Conservation (phyloP, 345 rosid species). For the Acer yangbiense region DNA sequence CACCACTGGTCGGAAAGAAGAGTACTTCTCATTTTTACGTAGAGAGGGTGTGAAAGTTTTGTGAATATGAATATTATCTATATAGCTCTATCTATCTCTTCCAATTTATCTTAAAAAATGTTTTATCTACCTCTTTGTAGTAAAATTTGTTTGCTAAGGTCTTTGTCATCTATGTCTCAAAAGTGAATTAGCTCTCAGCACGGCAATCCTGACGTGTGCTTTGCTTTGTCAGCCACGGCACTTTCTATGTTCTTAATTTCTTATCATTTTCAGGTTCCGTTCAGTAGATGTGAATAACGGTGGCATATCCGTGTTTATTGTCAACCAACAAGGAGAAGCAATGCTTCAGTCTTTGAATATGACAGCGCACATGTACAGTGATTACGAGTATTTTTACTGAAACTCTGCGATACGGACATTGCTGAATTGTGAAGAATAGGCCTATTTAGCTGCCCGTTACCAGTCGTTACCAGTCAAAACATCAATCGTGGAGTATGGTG, state of each 20-base stretch:
- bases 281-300: slow-evolving; percentile 63
- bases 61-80: not conserved
- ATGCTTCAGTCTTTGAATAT: slow-evolving; percentile 62
- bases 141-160: not conserved
- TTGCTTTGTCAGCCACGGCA: not conserved
- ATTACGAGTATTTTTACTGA: slow-evolving; percentile 45
- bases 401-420: not conserved
- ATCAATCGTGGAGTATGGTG: slow-evolving; percentile 3
- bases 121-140: not conserved
- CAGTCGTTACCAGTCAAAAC: not conserved
- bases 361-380: slow-evolving; percentile 63
- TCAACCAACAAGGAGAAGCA: slow-evolving; percentile 63
- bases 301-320: slow-evolving; percentile 47
- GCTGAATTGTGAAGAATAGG: not conserved
- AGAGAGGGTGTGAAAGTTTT: not conserved
- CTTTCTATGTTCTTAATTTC: slow-evolving; percentile 2
- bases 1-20: too few species aligned
- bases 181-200: not conserved
- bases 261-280: slow-evolving; percentile 46
- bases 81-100: not conserved
- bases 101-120: too few species aligned
- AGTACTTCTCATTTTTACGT: not conserved
- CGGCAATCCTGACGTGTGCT: not conserved
- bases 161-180: not conserved
- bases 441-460: not conserved